Conservation (phyloP, 441 rosid genomes). For the Euphorbia schlechtendalii region DNA sequence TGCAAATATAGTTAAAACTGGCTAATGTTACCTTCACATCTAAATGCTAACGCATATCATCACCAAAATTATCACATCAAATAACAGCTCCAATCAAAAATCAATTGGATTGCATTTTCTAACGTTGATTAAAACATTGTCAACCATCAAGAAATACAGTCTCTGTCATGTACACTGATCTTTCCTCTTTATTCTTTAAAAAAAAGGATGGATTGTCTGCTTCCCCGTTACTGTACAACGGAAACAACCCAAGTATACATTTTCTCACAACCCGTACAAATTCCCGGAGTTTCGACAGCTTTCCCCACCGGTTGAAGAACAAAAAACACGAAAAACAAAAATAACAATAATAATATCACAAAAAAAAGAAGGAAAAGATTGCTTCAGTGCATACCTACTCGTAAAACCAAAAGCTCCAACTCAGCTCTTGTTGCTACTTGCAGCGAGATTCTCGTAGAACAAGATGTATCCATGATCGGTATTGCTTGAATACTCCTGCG, state of each 20-base stretch:
- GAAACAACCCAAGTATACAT: slow-evolving; percentile 46
- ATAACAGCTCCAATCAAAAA: background rate
- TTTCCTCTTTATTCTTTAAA: slow-evolving; percentile 34
- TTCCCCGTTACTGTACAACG: slow-evolving; percentile 62
- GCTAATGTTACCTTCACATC: background rate
- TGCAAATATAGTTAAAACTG: background rate
- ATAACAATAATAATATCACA: slow-evolving; percentile 22
- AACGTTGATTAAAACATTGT: slow-evolving; percentile 22
- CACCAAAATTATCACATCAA: background rate
- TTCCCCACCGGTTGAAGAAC: slow-evolving; percentile 26
- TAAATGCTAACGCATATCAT: background rate
- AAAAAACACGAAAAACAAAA: slow-evolving; percentile 15
- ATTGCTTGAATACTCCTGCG: slow-evolving; percentile 80
- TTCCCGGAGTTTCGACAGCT: slow-evolving; percentile 21
- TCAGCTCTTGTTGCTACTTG: slow-evolving; percentile 44
- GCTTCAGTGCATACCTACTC: slow-evolving; percentile 31
- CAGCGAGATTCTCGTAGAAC: slow-evolving; percentile 71
- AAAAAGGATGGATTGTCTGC: slow-evolving; percentile 31
- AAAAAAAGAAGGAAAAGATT: slow-evolving; percentile 12
- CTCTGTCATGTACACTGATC: slow-evolving; percentile 31
- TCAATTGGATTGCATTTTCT: slow-evolving; percentile 21
- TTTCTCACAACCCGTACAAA: slow-evolving; percentile 29
- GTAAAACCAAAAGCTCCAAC: slow-evolving; percentile 25
- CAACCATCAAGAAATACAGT: slow-evolving; percentile 19
- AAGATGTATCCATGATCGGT: slow-evolving; percentile 92